Conservation (phyloP, 139 green algal species). For the Chlorella sp. region DNA sequence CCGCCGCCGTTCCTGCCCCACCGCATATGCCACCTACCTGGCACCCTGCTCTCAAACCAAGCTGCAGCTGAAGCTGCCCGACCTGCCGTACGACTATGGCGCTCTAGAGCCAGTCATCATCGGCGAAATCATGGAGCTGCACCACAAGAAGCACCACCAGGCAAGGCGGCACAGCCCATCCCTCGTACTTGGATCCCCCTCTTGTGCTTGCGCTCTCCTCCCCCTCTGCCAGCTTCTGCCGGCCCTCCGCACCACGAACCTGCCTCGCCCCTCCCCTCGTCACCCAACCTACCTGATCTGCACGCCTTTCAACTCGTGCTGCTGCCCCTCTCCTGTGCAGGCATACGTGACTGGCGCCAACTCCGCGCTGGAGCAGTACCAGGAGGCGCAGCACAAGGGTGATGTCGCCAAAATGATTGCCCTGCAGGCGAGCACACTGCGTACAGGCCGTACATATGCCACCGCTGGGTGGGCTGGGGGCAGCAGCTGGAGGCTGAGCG, state of each 20-base stretch:
- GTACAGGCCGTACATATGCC: no score
- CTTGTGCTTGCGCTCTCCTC: no score
- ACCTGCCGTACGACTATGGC: constrained; percentile 93
- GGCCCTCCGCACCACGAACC: not conserved
- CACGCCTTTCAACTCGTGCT: no score
- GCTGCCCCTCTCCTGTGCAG: not conserved
- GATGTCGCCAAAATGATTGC: constrained; percentile 85
- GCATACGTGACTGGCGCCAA: constrained; percentile 94
- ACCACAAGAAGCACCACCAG: constrained; percentile 96
- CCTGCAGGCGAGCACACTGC: no score
- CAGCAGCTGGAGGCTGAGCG: no score
- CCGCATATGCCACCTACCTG: not conserved
- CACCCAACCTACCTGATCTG: no score
- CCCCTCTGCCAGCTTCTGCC: no score
- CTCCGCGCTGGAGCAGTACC: constrained; percentile 81
- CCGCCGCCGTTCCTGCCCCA: no score
- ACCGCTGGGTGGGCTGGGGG: no score
- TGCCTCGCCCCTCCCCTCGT: no score
- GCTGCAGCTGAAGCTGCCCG: constrained; percentile 73
- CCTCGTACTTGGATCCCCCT: no score
- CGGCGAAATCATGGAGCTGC: constrained; percentile 97
- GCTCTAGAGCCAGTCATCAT: constrained; percentile 93
- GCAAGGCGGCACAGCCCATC: not conserved
- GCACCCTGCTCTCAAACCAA: not conserved
- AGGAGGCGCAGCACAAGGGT: constrained; percentile 75